Percentiles rank a stretch among this genome's conserved stretches.
Evolutionary conservation across 2,329 filamentous ascomycete species (phyloP).

Genomic region (Penicillium capsulatum): DNA sequence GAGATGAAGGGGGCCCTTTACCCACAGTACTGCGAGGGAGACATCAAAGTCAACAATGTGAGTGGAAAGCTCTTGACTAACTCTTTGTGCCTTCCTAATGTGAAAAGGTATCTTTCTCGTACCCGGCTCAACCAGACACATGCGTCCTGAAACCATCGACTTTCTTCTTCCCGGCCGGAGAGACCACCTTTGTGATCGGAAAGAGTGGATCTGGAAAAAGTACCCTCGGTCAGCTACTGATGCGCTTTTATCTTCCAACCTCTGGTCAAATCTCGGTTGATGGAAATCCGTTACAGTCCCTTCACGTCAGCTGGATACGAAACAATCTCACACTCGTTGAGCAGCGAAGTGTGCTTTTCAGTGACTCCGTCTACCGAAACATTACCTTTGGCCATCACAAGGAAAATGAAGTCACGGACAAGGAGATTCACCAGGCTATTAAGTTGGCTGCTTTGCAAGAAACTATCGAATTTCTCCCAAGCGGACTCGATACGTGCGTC

Average conservation of each 20-base stretch:
- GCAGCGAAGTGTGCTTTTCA: slow-evolving; percentile 76
- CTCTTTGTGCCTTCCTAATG: neutral
- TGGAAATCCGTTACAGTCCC: slow-evolving; percentile 53
- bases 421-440: slow-evolving; percentile 59
- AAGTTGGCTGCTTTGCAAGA: slow-evolving; percentile 65
- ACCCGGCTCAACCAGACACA: slow-evolving; percentile 64
- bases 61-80: no score
- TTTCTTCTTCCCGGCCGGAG: slow-evolving; percentile 66
- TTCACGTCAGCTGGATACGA: slow-evolving; percentile 70
- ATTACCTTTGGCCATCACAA: slow-evolving; percentile 65
- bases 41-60: slow-evolving; percentile 67
- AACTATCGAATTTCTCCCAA: slow-evolving; percentile 62
- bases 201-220: slow-evolving; percentile 90
- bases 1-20: slow-evolving; percentile 31
- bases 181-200: slow-evolving; percentile 77
- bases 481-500: slow-evolving; percentile 67
- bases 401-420: slow-evolving; percentile 46
- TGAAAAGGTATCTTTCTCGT: slow-evolving; percentile 70
- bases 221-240: slow-evolving; percentile 74
- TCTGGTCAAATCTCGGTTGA: slow-evolving; percentile 67
- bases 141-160: slow-evolving; percentile 58
- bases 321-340: slow-evolving; percentile 76
- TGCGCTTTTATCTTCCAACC: slow-evolving; percentile 68
- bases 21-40: slow-evolving; percentile 53
- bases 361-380: slow-evolving; percentile 73